A percentile compares a stretch with the other conserved stretches of the same genome.
phyloP scores from a whole-genome alignment of 805 yeast species.

The Zygotorulaspora florentina region DNA sequence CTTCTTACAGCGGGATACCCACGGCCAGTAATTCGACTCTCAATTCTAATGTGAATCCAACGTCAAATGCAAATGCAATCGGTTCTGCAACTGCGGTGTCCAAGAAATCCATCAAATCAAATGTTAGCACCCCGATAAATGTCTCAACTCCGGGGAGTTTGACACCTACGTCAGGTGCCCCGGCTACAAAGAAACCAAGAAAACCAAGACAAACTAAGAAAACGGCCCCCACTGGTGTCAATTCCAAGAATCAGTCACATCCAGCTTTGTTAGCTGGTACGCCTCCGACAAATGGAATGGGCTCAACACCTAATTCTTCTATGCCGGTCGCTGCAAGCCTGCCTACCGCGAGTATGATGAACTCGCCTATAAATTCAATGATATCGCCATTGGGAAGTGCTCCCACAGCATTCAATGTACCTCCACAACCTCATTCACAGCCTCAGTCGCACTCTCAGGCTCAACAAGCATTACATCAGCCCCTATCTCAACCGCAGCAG shows the following conservation, averaged over 20 bases:
- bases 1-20: slow-evolving; percentile 4
- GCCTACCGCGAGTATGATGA: slow-evolving; percentile 23
- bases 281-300: slow-evolving; percentile 8
- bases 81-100: slow-evolving; percentile 1
- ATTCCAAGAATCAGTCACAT: slow-evolving; percentile 3
- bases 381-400: slow-evolving; percentile 19
- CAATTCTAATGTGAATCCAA: neutral
- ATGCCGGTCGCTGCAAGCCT: slow-evolving; percentile 18
- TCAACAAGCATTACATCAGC: slow-evolving; percentile 6
- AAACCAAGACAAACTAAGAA: slow-evolving; percentile 28
- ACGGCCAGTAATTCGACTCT: slow-evolving; percentile 6
- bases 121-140: slow-evolving; percentile 19
- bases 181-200: slow-evolving; percentile 27
- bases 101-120: slow-evolving; percentile 14
- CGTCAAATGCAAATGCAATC: neutral
- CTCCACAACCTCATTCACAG: slow-evolving; percentile 8
- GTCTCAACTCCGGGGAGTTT: slow-evolving; percentile 16
- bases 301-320: slow-evolving; percentile 12
- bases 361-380: slow-evolving; percentile 22
- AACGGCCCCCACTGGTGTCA: slow-evolving; percentile 4
- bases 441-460: slow-evolving; percentile 3
- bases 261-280: slow-evolving; percentile 6
- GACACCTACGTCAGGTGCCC: slow-evolving; percentile 9
- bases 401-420: slow-evolving; percentile 5
- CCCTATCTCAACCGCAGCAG: slow-evolving; percentile 7